These are phyloP conservation scores for Leccinum griseonigrum DNA, from an alignment of 1,284 basidiomycete genomes.

Conservation along the genomic window DNA sequence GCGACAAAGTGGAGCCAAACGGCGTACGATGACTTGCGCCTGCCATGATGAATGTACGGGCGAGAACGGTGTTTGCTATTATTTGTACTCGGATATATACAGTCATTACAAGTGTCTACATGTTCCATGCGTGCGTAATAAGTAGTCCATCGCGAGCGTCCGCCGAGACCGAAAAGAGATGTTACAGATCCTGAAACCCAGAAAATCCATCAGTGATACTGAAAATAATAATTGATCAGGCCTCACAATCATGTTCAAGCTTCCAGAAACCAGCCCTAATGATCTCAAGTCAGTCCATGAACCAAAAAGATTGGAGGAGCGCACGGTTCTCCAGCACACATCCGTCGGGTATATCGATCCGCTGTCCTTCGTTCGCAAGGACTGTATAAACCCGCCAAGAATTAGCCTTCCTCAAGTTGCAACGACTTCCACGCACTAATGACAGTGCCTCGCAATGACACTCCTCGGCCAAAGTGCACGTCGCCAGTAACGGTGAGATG, in stretches of 20 bases:
- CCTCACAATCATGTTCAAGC: constrained; percentile 62
- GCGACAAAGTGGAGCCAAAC: not conserved
- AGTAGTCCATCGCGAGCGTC: not conserved
- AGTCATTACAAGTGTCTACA: not conserved
- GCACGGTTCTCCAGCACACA: constrained; percentile 88
- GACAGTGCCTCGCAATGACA: constrained; percentile 83
- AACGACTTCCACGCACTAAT: constrained; percentile 39
- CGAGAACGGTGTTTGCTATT: constrained; percentile 25
- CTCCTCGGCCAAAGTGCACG: constrained; percentile 91
- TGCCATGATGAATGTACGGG: constrained; percentile 30
- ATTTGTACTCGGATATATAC: constrained; percentile 16
- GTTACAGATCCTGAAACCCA: constrained; percentile 97
- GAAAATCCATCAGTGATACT: constrained; percentile 46
- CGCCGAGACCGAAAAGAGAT: constrained; percentile 89
- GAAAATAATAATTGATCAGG: not conserved
- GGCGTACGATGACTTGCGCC: constrained; percentile 29
- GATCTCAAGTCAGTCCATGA: constrained; percentile 4
- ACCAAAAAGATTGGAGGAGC: constrained; percentile 19
- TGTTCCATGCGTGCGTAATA: not conserved
- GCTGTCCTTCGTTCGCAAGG: constrained; percentile 88
- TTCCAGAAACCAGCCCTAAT: constrained; percentile 56
- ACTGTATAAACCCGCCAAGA: constrained; percentile 31
- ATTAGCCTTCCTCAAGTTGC: not conserved
- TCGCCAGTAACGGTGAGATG: constrained; percentile 96
- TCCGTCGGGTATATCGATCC: constrained; percentile 93